Evolutionary conservation across 2,329 filamentous ascomycete genomes (phyloP), one percentile per base, ranked within the genome.

Genomic region (Lecanicillium sp.): DNA sequence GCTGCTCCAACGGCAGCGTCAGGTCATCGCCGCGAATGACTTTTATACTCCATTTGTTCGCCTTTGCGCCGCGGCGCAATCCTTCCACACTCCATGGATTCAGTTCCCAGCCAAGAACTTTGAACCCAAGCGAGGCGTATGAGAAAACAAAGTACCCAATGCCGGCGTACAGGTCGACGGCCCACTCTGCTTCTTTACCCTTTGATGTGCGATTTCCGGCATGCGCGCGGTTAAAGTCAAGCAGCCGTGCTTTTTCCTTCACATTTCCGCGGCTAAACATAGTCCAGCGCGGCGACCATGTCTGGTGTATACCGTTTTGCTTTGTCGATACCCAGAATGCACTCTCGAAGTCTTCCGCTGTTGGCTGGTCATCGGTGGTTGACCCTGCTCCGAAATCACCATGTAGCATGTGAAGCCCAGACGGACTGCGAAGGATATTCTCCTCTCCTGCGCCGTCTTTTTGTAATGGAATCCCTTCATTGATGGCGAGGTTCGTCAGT

Each of bases 241-340:
- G 60, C 2, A 96, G 61, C 11, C 90, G 70, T 1, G 84, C 79
- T 57, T 96, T 97, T 61, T 97, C 90, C 36, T 80, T 84, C 43
- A 96, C 69, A 59, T 96, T 97, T 4, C 90, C 89, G 2, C 88
- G 76, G 45, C 83, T 88, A 58, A 97, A 97, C 89, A 96, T 96
- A 18, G 88, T 94, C 70, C 87, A 89, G 1, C 81, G 63, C 12
- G 90, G 90, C 1, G 88, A 84, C 89, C 89, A 97, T 2, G 74
- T 81, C 64, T 97, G 90, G 27, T 67, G 62, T 42, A 97, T 84
- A 3, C 82, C 84, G 53, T 87, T 86, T 56, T 95, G 88, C 37
- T 72, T 77, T 4, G 83, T 81, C 11, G 71, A 74, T 1, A 84
- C 84, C 90, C 90, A 97, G 45, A 94, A 77, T 0, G 87, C 81